These are phyloP conservation scores for Chloropicon primus DNA, from an alignment of 139 green algal genomes.

Conservation along the genomic window DNA sequence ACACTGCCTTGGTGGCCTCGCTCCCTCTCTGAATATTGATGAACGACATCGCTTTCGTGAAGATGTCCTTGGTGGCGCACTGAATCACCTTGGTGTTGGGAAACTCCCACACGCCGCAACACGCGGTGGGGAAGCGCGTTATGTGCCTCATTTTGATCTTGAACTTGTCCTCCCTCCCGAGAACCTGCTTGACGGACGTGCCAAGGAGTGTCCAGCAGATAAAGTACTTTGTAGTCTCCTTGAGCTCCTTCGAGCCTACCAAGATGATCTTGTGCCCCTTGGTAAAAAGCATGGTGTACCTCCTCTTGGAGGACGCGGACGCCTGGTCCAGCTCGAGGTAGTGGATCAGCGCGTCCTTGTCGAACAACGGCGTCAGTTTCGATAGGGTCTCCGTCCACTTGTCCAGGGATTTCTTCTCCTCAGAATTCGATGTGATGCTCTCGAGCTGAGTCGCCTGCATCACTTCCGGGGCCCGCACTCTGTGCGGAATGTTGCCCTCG, in stretches of 20 bases:
- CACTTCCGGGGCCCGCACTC: slow-evolving; percentile 41
- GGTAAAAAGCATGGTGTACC: background rate
- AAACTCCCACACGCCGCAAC: background rate
- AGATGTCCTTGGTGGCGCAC: background rate
- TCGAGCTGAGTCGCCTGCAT: background rate
- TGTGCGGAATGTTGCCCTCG: slow-evolving; percentile 49
- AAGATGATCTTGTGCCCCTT: background rate
- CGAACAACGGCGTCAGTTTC: background rate
- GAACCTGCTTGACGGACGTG: background rate
- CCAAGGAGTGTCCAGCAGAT: background rate
- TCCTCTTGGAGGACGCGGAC: background rate
- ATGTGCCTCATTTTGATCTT: background rate
- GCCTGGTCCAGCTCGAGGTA: background rate
- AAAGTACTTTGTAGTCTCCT: background rate
- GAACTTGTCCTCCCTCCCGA: background rate
- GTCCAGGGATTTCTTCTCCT: background rate
- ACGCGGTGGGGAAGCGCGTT: background rate
- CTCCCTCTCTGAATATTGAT: background rate
- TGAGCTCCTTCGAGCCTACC: background rate
- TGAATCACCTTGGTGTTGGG: background rate
- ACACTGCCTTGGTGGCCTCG: background rate
- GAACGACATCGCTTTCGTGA: background rate
- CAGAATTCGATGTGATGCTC: background rate
- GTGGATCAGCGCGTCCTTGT: background rate
- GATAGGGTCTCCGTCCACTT: background rate